Evolutionary conservation across 768 basidiomycete species (phyloP).

Genomic region (Leccinum barrowsii): DNA sequence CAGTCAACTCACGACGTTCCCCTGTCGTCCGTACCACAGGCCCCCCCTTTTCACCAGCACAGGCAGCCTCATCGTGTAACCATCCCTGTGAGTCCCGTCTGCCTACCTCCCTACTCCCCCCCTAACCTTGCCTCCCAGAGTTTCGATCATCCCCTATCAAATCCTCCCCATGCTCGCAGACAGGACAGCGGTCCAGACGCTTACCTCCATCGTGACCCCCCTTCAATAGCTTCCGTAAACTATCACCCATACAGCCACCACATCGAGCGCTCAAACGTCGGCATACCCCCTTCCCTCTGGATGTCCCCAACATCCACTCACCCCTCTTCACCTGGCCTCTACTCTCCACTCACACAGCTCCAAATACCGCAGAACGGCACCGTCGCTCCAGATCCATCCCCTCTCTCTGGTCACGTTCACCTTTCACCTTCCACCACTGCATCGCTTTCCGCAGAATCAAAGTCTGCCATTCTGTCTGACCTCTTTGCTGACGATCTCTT

Average conservation of each 20-base stretch:
- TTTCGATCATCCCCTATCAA: constrained; percentile 20
- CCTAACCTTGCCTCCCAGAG: constrained; percentile 12
- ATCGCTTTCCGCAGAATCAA: constrained; percentile 48
- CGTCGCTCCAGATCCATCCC: constrained; percentile 30
- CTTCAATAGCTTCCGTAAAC: constrained; percentile 17
- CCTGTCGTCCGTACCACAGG: constrained; percentile 10
- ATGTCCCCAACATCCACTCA: constrained; percentile 68
- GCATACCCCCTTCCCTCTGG: constrained; percentile 76
- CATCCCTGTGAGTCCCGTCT: constrained; percentile 11
- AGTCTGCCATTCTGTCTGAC: constrained; percentile 63
- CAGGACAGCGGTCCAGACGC: constrained; percentile 11
- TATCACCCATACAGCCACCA: constrained; percentile 29
- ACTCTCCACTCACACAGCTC: constrained; percentile 38
- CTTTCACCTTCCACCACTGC: constrained; percentile 41
- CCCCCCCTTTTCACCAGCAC: constrained; percentile 10
- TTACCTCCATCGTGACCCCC: constrained; percentile 17
- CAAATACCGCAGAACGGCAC: constrained; percentile 34
- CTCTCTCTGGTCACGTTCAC: constrained; percentile 34
- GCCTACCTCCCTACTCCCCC: neutral
- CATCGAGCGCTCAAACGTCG: constrained; percentile 49
- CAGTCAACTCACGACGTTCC: constrained; percentile 16
- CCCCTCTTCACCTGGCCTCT: constrained; percentile 40
- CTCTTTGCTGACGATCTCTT: constrained; percentile 73
- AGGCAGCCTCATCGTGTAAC: constrained; percentile 16
- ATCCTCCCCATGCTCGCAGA: constrained; percentile 7